A percentile compares a stretch with the other conserved stretches of the same genome.
Evolutionary conservation across 139 green algal genomes (phyloP).

Genomic region (Chara braunii): DNA sequence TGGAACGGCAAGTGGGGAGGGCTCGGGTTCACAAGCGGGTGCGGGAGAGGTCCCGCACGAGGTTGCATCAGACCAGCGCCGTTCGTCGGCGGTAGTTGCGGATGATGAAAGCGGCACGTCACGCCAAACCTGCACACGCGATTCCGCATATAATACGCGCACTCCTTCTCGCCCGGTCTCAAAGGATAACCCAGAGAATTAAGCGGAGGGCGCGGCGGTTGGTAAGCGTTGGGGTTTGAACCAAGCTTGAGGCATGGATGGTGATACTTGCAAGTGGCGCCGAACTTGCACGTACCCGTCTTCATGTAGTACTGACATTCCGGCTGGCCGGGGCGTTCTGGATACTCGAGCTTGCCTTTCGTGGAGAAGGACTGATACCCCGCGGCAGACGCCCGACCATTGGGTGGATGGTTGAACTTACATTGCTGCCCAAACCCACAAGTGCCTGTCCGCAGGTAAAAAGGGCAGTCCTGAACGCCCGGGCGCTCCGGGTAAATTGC

Average conservation of each 20-base stretch:
- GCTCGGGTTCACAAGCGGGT: neutral
- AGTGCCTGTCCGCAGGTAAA: neutral
- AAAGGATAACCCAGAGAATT: slow-evolving; percentile 11
- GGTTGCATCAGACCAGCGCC: neutral
- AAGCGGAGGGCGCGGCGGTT: neutral
- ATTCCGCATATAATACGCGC: slow-evolving; percentile 40
- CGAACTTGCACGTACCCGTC: slow-evolving; percentile 81
- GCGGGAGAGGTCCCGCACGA: too few relatives aligned
- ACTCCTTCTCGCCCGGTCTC: slow-evolving; percentile 52
- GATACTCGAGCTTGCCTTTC: too few relatives aligned
- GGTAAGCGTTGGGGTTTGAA: neutral
- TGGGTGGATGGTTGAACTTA: neutral
- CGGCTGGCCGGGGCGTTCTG: too few relatives aligned
- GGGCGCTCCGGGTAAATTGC: neutral
- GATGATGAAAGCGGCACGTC: slow-evolving; percentile 42
- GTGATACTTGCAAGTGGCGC: slow-evolving; percentile 82
- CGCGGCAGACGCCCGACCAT: too few relatives aligned
- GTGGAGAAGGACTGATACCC: too few relatives aligned
- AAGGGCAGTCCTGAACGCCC: neutral
- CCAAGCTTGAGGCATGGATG: slow-evolving; percentile 52
- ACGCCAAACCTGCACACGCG: slow-evolving; percentile 42
- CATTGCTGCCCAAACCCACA: neutral
- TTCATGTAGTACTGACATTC: slow-evolving; percentile 69
- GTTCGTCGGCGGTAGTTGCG: slow-evolving; percentile 1
- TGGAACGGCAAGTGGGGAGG: neutral